Percentiles rank a stretch among this genome's conserved stretches.
phyloP scores from a whole-genome alignment of 352 stramenopile genomes.

The Phytophthora foliorum region DNA sequence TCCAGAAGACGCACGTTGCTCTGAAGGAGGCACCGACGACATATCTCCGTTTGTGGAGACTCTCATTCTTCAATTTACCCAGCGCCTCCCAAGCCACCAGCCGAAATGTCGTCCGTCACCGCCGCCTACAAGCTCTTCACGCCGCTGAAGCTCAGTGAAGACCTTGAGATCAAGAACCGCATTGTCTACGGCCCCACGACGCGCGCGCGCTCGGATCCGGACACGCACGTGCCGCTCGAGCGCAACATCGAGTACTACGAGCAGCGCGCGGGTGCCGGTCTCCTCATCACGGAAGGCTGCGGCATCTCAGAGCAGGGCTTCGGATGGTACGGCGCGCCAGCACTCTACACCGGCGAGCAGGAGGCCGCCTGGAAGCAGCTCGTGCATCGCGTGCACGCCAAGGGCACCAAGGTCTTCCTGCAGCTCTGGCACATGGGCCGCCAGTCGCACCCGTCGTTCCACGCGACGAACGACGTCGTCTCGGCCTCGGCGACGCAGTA shows the following conservation, averaged over 20 bases:
- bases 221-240: slow-evolving; percentile 8
- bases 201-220: neutral
- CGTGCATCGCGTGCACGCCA: slow-evolving; percentile 7
- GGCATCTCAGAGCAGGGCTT: slow-evolving; percentile 14
- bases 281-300: slow-evolving; percentile 9
- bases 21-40: neutral
- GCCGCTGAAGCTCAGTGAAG: slow-evolving; percentile 1
- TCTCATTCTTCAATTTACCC: neutral
- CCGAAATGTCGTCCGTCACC: neutral
- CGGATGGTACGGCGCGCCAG: slow-evolving; percentile 4
- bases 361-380: neutral
- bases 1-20: neutral
- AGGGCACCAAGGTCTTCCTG: slow-evolving; percentile 9
- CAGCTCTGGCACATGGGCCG: slow-evolving; percentile 12
- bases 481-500: slow-evolving; percentile 13
- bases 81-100: neutral
- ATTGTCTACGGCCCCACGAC: slow-evolving; percentile 10
- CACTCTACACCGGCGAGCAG: slow-evolving; percentile 14
- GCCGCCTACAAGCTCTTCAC: slow-evolving; percentile 18
- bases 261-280: slow-evolving; percentile 8
- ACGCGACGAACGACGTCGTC: slow-evolving; percentile 6
- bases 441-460: slow-evolving; percentile 8
- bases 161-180: slow-evolving; percentile 16
- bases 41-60: neutral
- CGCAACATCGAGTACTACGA: slow-evolving; percentile 14